Conservation (phyloP, 495 filamentous ascomycete species). For the Xylaria nigripes region DNA sequence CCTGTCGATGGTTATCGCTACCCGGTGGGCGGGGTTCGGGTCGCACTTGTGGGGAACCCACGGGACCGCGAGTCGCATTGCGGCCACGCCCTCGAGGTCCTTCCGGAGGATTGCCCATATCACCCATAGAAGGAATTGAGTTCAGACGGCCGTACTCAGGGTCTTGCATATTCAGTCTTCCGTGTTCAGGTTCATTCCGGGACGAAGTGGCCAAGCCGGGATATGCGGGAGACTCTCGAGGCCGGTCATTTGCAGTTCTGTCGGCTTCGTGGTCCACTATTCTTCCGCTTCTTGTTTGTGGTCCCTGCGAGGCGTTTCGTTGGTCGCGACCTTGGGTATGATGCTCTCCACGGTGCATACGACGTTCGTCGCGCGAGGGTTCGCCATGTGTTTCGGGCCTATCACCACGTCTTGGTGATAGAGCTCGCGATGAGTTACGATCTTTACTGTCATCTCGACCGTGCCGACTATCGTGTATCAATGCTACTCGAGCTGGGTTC, state of each 20-base stretch:
- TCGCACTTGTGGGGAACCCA: constrained; percentile 27
- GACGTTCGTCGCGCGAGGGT: constrained; percentile 38
- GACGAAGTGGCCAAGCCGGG: constrained; percentile 22
- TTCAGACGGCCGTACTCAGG: constrained; percentile 54
- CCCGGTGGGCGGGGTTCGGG: constrained; percentile 29
- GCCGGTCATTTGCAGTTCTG: constrained; percentile 24
- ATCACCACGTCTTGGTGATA: constrained; percentile 45
- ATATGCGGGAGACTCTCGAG: constrained; percentile 29
- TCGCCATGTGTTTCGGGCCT: constrained; percentile 32
- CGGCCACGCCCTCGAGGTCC: constrained; percentile 57
- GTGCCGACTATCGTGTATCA: constrained; percentile 38
- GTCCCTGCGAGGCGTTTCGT: constrained; percentile 23
- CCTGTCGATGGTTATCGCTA: constrained; percentile 29
- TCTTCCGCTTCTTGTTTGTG: constrained; percentile 17
- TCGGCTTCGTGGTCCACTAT: constrained; percentile 30
- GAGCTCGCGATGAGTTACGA: constrained; percentile 34
- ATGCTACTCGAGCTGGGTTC: constrained; percentile 51
- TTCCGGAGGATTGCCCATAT: constrained; percentile 54
- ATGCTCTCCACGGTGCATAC: constrained; percentile 34
- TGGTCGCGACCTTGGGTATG: constrained; percentile 30
- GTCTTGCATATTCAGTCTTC: constrained; percentile 50
- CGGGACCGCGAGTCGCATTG: constrained; percentile 27
- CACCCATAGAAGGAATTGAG: constrained; percentile 41
- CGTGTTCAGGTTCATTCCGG: constrained; percentile 45
- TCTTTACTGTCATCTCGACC: constrained; percentile 40